Evolutionary conservation across 495 filamentous ascomycete genomes (phyloP).

Genomic region (Mytilinidion resinicola): DNA sequence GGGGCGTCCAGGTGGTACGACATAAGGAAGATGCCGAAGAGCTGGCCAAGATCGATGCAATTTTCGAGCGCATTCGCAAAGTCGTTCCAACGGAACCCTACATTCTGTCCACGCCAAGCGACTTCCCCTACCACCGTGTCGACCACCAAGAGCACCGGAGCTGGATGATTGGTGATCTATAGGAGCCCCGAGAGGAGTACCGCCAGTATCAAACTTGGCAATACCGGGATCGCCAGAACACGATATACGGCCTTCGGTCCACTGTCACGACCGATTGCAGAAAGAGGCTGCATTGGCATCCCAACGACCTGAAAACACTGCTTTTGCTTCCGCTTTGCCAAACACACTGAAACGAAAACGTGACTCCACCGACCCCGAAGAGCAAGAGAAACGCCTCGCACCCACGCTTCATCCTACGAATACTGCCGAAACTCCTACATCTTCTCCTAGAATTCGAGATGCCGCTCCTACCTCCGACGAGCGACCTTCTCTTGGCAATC

Average conservation of each 20-base stretch:
- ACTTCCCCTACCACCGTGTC: constrained; percentile 18
- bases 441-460: too few relatives aligned
- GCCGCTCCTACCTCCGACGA: too few relatives aligned
- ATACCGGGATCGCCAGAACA: constrained; percentile 26
- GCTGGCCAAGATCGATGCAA: constrained; percentile 16
- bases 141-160: constrained; percentile 9
- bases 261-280: too few relatives aligned
- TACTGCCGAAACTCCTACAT: too few relatives aligned
- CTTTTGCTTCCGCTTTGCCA: too few relatives aligned
- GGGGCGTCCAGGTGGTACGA: not conserved
- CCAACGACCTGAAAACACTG: too few relatives aligned
- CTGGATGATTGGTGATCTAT: constrained; percentile 26
- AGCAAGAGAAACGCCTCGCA: too few relatives aligned
- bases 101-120: constrained; percentile 21
- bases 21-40: constrained; percentile 19
- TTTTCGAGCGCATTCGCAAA: constrained; percentile 24
- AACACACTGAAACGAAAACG: too few relatives aligned
- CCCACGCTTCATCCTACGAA: too few relatives aligned
- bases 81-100: constrained; percentile 26
- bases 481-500: too few relatives aligned
- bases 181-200: constrained; percentile 21
- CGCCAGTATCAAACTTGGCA: constrained; percentile 30
- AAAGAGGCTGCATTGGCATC: not conserved
- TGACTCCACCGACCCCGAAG: too few relatives aligned
- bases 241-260: not conserved